Evolutionary conservation across 73 alveolate species (phyloP).

Genomic region (Loxodes magnus): DNA sequence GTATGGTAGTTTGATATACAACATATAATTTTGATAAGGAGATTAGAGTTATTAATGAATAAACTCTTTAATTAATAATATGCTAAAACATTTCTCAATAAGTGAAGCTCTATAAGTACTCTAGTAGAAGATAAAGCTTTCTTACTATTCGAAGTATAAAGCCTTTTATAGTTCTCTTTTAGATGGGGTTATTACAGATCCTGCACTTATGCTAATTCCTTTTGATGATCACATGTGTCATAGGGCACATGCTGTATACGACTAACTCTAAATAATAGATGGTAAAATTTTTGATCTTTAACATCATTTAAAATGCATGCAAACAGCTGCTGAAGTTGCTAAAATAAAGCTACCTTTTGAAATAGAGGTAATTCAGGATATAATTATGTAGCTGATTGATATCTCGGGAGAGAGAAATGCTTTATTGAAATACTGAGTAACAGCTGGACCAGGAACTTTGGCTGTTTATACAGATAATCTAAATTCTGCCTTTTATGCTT

Average conservation of each 20-base stretch:
- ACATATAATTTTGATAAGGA: too few relatives aligned
- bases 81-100: too few relatives aligned
- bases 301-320: background rate
- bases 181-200: conserved; percentile 4
- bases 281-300: conserved; percentile 1
- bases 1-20: too few relatives aligned
- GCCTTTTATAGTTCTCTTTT: background rate
- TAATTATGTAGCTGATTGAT: background rate
- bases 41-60: too few relatives aligned
- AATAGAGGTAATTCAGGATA: background rate
- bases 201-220: conserved; percentile 2
- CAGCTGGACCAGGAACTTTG: conserved; percentile 8
- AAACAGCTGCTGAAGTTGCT: background rate
- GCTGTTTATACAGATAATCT: background rate
- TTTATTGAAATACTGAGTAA: conserved; percentile 1
- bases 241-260: conserved; percentile 11
- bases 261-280: background rate
- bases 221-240: conserved; percentile 13
- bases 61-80: too few relatives aligned
- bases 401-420: background rate
- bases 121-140: too few relatives aligned
- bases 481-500: conserved; percentile 5
- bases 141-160: too few relatives aligned
- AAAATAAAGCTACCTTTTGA: conserved; percentile 1
- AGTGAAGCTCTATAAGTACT: too few relatives aligned